Conservation (phyloP, 2,329 filamentous ascomycete species). For the Fusarium multiceps region DNA sequence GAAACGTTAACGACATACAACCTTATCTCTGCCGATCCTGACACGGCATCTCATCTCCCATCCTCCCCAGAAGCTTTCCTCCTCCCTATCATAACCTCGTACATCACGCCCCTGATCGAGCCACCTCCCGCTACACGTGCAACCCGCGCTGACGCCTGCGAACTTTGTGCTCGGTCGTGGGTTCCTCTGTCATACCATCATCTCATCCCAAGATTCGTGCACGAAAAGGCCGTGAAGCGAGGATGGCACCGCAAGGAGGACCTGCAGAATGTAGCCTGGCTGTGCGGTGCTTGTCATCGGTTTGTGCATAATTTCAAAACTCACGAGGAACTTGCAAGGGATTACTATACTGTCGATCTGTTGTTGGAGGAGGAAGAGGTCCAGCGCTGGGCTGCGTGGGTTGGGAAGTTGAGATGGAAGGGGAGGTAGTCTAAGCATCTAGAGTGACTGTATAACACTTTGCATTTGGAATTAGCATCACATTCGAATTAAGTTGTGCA, state of each 20-base stretch:
- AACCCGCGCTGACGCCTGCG: conserved; percentile 71
- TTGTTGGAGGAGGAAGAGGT: conserved; percentile 79
- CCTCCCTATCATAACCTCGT: conserved; percentile 70
- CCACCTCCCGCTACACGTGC: conserved; percentile 72
- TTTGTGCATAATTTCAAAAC: conserved; percentile 81
- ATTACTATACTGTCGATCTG: conserved; percentile 78
- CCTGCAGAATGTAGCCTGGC: conserved; percentile 84
- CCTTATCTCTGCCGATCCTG: conserved; percentile 61
- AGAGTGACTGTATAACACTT: background rate
- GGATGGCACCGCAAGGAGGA: conserved; percentile 82
- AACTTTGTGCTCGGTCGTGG: conserved; percentile 81
- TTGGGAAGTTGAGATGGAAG: conserved; percentile 80
- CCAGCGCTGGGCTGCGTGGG: conserved; percentile 77
- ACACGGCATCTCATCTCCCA: conserved; percentile 50
- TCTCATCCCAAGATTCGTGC: conserved; percentile 81
- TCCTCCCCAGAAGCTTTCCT: conserved; percentile 66
- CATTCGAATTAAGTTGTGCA: background rate
- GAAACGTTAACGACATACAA: conserved; percentile 77
- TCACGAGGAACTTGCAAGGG: conserved; percentile 81
- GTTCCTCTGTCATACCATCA: conserved; percentile 86
- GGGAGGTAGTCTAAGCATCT: conserved; percentile 36
- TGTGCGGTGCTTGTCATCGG: conserved; percentile 85
- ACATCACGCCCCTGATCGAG: conserved; percentile 67
- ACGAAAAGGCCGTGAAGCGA: conserved; percentile 79
- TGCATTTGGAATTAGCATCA: background rate